phyloP scores from a whole-genome alignment of 2,329 filamentous ascomycete species.

The Fusarium sp. region DNA sequence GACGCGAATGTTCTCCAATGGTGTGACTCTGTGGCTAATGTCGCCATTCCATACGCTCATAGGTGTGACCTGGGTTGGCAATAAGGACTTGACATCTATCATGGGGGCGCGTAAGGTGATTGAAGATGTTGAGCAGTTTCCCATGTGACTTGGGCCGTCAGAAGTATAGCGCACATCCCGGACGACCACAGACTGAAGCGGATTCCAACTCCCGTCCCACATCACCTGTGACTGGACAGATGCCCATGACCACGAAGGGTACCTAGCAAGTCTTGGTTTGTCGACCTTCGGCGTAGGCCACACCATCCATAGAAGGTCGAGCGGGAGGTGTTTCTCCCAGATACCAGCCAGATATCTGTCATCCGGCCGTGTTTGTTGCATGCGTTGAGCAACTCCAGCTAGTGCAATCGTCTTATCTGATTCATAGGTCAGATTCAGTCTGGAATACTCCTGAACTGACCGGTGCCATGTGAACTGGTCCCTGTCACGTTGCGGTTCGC shows the following conservation, averaged over 20 bases:
- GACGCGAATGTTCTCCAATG: not conserved
- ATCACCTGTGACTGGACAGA: rapidly evolving
- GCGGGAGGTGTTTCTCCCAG: not conserved
- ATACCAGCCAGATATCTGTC: not conserved
- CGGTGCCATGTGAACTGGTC: not conserved
- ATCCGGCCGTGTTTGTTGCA: not conserved
- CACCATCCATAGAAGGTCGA: not conserved
- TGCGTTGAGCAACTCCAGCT: not conserved
- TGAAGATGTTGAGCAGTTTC: not conserved
- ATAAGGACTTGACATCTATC: rapidly evolving
- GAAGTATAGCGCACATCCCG: not conserved
- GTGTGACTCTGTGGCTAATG: rapidly evolving
- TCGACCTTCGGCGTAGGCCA: not conserved
- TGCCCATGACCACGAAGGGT: not conserved
- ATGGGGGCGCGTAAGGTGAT: rapidly evolving
- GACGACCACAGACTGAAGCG: not conserved
- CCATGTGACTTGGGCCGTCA: not conserved
- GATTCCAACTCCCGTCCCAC: not conserved
- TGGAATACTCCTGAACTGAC: not conserved
- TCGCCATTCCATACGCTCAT: not conserved
- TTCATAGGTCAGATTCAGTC: not conserved
- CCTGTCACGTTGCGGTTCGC: rapidly evolving
- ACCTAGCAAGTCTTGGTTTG: not conserved
- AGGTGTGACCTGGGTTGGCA: not conserved
- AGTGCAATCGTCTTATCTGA: not conserved